These are phyloP conservation scores for Paulownia fortunei DNA, from an alignment of 257 asterid genomes.

Conservation along the genomic window DNA sequence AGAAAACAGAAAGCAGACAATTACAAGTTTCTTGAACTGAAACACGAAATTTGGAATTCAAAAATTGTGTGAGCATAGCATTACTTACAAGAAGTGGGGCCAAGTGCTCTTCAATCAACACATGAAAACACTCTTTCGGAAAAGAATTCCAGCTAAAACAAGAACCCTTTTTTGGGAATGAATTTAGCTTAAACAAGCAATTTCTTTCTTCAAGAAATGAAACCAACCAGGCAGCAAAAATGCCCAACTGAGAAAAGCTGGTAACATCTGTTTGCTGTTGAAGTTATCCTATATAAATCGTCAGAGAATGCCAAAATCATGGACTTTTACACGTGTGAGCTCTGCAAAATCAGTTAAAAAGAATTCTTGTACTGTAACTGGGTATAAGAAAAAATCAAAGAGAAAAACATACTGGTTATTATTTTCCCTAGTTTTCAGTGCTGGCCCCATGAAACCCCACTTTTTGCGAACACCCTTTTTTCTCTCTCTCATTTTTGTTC, in stretches of 20 bases:
- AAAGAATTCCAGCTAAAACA: constrained; percentile 31
- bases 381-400: constrained; percentile 30
- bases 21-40: constrained; percentile 9
- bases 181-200: constrained; percentile 27
- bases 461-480: constrained; percentile 31
- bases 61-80: constrained; percentile 7
- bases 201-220: not conserved
- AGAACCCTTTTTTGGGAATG: constrained; percentile 25
- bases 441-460: constrained; percentile 56
- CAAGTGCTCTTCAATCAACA: constrained; percentile 35
- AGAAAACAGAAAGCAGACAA: not conserved
- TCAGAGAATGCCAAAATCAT: constrained; percentile 64
- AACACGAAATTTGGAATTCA: constrained; percentile 13
- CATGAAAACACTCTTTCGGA: constrained; percentile 12
- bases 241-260: constrained; percentile 39
- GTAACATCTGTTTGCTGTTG: constrained; percentile 29
- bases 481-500: constrained; percentile 29
- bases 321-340: constrained; percentile 59
- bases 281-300: constrained; percentile 37
- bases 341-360: constrained; percentile 61
- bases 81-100: constrained; percentile 46
- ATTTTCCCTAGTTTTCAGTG: constrained; percentile 58
- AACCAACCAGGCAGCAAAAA: constrained; percentile 26
- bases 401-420: not conserved
- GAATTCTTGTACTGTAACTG: constrained; percentile 42